phyloP scores from a whole-genome alignment of 495 filamentous ascomycete genomes.

The Annulohypoxylon stygium region DNA sequence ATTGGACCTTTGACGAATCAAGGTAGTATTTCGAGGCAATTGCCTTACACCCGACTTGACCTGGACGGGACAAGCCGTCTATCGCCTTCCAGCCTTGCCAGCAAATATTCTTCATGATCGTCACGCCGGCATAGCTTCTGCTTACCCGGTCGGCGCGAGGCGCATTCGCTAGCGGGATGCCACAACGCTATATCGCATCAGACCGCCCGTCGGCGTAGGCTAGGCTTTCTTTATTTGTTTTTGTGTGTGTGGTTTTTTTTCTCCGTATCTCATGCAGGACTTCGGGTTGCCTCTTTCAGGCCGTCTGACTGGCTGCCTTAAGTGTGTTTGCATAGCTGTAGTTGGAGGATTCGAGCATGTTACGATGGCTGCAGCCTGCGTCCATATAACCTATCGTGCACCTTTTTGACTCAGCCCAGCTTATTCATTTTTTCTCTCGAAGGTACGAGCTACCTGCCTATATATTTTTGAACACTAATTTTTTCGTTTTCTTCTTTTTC shows the following conservation, averaged over 20 bases:
- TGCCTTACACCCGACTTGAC: not conserved
- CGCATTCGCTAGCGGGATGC: constrained; percentile 1
- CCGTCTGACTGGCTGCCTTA: constrained; percentile 29
- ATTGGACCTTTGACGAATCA: not conserved
- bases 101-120: constrained; percentile 6
- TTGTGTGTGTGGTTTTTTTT: not conserved
- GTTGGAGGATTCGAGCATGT: constrained; percentile 25
- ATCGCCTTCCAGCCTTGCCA: constrained; percentile 20
- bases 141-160: not conserved
- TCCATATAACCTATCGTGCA: constrained; percentile 18
- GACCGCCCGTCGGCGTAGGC: not conserved
- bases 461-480: not conserved
- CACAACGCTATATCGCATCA: constrained; percentile 16
- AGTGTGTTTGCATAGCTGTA: constrained; percentile 1
- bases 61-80: not conserved
- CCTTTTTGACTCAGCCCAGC: not conserved
- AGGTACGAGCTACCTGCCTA: not conserved
- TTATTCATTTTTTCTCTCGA: not conserved
- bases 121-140: not conserved
- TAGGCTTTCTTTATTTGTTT: not conserved
- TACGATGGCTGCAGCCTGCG: constrained; percentile 21
- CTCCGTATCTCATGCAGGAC: constrained; percentile 12
- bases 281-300: constrained; percentile 24
- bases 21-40: constrained; percentile 3
- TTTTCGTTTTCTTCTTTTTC: not conserved